Evolutionary conservation across 139 green algal genomes (phyloP).

Genomic region (Chlamydomonas schloesseri): DNA sequence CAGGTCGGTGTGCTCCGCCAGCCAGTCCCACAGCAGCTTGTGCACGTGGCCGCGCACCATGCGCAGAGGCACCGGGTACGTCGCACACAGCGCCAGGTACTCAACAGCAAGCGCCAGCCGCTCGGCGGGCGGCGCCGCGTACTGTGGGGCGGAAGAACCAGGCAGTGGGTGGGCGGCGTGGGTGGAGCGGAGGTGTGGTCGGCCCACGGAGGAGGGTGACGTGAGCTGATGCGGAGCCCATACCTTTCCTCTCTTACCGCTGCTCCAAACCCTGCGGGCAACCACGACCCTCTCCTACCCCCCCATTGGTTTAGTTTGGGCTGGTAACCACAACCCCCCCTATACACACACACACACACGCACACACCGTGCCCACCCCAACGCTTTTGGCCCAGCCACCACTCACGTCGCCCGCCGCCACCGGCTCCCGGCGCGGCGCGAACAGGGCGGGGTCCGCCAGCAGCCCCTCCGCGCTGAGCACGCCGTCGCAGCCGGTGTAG

Average conservation of each 20-base stretch:
- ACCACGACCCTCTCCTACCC: too few species aligned
- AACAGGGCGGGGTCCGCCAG: constrained; percentile 92
- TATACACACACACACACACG: too few species aligned
- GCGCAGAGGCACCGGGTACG: constrained; percentile 81
- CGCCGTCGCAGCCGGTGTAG: constrained; percentile 86
- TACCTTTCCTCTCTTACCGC: too few species aligned
- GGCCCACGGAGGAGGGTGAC: too few species aligned
- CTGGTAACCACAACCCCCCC: too few species aligned
- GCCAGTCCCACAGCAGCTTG: constrained; percentile 78
- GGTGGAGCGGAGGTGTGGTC: too few species aligned
- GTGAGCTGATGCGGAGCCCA: too few species aligned
- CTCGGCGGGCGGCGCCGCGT: constrained; percentile 51
- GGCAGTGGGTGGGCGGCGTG: neutral
- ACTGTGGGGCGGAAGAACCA: neutral
- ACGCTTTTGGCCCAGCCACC: too few species aligned
- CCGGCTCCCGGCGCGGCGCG: constrained; percentile 18
- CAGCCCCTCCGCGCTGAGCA: constrained; percentile 89
- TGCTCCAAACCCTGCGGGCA: too few species aligned
- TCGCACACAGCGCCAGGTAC: constrained; percentile 85
- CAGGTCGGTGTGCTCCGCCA: constrained; percentile 91
- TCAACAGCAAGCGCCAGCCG: constrained; percentile 76
- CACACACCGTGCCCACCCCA: too few species aligned
- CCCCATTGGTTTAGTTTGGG: too few species aligned
- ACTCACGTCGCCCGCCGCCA: constrained; percentile 30
- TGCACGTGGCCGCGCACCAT: constrained; percentile 87